Base-by-base conservation (phyloP, 768 basidiomycete genomes). In the Lactarius quietus region DNA sequence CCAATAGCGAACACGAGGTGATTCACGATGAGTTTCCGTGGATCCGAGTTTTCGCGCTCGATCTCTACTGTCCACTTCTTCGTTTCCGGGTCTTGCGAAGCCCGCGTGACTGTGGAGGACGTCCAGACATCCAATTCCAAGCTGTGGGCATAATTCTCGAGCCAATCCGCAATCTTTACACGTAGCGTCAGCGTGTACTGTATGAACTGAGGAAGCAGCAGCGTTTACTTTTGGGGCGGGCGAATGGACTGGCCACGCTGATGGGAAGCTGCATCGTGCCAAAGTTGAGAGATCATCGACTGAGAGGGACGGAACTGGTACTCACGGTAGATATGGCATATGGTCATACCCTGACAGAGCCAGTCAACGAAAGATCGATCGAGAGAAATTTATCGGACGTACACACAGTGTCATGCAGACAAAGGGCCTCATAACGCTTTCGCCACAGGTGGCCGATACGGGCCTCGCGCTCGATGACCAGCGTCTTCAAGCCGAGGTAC, bases 401-500 rank as follows among this genome's bases (percentile, higher is more conserved):
- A 86, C 86, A 88, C 64, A 87, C 84, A 26, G 85, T 81, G 72
- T 87, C 85, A 70, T 90, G 88, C 33, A 89, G 74, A 57, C 85
- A 87, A 41, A 89, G 74, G 12, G 86, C 81, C 62, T 87, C 82
- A 71, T 91, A 90, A 39, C 90, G 78, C 41, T 81, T 77, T 63
- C 87, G 76, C 88, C 87, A 89, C 57, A 82, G 83, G 70, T 89
- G 82, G 0, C 89, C 88, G 29, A 89, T 80, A 23, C 82, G 75
- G 14, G 72, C 64, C 58, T 86, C 81, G 73, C 81, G 84, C 72
- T 93, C 91, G 55, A 92, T 77, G 17, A 92, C 75, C 9, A 89
- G 76, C 10, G 77, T 74, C 17, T 76, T 70, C 14, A 86, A 73
- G 43, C 77, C 83, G 9, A 87, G 75, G 4, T 75, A 75, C 71